These are phyloP conservation scores for Capsella bursapastoris DNA, from an alignment of 345 rosid genomes.

Conservation along the genomic window DNA sequence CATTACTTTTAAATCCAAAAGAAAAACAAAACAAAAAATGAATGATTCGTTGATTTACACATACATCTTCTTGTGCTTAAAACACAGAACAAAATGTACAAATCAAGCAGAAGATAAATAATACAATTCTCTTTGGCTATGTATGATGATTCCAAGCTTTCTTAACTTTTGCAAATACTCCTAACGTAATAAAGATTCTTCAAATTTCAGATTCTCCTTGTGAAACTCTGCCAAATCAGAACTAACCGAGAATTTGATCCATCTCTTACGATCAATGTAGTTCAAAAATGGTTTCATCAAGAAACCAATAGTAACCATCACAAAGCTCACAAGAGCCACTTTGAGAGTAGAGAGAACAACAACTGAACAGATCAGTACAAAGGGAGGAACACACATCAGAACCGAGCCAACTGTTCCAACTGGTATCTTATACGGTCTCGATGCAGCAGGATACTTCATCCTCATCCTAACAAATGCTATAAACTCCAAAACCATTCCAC, in stretches of 20 bases:
- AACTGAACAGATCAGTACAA: slow-evolving; percentile 58
- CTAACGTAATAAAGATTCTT: slow-evolving; percentile 30
- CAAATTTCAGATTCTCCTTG: neutral
- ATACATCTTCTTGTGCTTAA: neutral
- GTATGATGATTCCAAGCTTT: neutral
- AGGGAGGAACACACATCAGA: slow-evolving; percentile 67
- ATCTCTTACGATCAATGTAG: slow-evolving; percentile 51
- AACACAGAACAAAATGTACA: neutral
- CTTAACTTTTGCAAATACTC: neutral
- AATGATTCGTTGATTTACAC: too few species aligned
- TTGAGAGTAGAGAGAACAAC: slow-evolving; percentile 61
- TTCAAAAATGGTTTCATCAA: slow-evolving; percentile 56
- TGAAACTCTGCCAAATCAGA: slow-evolving; percentile 37
- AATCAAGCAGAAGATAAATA: neutral
- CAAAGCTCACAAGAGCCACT: slow-evolving; percentile 57
- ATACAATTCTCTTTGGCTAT: neutral
- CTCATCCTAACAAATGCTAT: slow-evolving; percentile 59
- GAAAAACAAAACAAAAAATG: too few species aligned
- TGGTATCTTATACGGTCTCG: slow-evolving; percentile 76
- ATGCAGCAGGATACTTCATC: slow-evolving; percentile 51
- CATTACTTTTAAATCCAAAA: neutral
- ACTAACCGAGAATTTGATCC: slow-evolving; percentile 55
- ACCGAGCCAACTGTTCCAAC: slow-evolving; percentile 61
- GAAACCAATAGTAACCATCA: slow-evolving; percentile 59
- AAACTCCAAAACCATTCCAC: slow-evolving; percentile 78